These are phyloP conservation scores for Davidsoniella virescens DNA, from an alignment of 2,329 filamentous ascomycete species.

Conservation along the genomic window DNA sequence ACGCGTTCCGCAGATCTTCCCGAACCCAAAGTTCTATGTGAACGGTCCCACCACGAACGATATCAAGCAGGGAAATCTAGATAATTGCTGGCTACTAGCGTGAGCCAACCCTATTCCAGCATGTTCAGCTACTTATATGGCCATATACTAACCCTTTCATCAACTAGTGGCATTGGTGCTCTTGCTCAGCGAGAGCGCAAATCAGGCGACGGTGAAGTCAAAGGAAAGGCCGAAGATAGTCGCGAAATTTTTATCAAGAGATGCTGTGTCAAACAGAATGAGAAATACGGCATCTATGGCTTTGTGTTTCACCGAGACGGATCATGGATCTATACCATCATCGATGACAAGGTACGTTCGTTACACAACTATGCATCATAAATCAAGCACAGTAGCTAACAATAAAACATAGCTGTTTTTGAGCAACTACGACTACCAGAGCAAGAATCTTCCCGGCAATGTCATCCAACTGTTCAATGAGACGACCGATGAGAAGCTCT, in stretches of 20 bases:
- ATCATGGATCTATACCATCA: constrained; percentile 81
- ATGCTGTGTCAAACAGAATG: constrained; percentile 61
- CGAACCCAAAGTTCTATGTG: constrained; percentile 59
- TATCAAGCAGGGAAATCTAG: constrained; percentile 60
- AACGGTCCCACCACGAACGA: constrained; percentile 63
- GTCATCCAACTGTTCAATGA: constrained; percentile 15
- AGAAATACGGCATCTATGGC: constrained; percentile 64
- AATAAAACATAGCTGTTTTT: constrained; percentile 23
- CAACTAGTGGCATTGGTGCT: not conserved
- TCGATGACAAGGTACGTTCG: constrained; percentile 76
- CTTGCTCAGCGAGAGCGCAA: not conserved
- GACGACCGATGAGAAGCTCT: no score
- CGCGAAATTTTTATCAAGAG: constrained; percentile 49
- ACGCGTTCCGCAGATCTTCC: constrained; percentile 48
- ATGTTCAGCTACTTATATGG: no score
- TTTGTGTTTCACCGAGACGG: constrained; percentile 82
- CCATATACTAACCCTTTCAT: not conserved
- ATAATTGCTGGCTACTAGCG: constrained; percentile 78
- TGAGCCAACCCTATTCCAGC: not conserved
- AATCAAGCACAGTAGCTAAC: constrained; percentile 48
- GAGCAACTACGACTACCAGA: no score
- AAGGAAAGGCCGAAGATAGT: constrained; percentile 60
- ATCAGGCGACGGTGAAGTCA: constrained; percentile 18
- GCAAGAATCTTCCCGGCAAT: constrained; percentile 22
- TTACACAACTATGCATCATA: constrained; percentile 55